Percentiles rank a stretch among this genome's conserved stretches.
phyloP scores from a whole-genome alignment of 2,329 filamentous ascomycete species.

The Hirsutella thompsonii region DNA sequence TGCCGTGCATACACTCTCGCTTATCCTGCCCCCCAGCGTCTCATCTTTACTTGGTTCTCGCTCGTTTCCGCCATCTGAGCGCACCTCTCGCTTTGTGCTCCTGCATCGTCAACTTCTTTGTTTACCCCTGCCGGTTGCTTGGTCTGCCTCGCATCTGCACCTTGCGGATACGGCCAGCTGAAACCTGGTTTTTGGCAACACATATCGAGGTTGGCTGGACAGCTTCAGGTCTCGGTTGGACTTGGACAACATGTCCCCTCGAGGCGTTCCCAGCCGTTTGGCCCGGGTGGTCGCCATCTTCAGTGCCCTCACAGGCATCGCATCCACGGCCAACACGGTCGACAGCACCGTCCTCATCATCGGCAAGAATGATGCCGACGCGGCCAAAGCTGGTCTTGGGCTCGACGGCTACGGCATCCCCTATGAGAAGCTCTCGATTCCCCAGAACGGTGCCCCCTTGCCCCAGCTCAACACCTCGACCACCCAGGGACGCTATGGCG shows the following conservation, averaged over 20 bases:
- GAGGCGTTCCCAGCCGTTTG: neutral
- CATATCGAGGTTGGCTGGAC: no score
- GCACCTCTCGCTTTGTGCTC: no score
- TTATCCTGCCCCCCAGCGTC: no score
- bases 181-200: no score
- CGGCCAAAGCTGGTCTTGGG: conserved; percentile 34
- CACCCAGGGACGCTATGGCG: conserved; percentile 42
- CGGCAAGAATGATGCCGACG: conserved; percentile 35
- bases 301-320: neutral
- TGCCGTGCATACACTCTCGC: no score
- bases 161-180: no score
- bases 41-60: no score
- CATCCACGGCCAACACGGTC: conserved; percentile 9
- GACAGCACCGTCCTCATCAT: conserved; percentile 41
- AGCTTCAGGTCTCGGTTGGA: no score
- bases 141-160: no score
- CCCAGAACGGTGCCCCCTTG: conserved; percentile 34
- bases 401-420: conserved; percentile 50
- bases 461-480: conserved; percentile 36
- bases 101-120: no score
- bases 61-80: no score
- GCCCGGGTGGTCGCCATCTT: neutral
- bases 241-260: neutral
- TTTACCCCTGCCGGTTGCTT: no score
- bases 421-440: conserved; percentile 40